These are phyloP conservation scores for Arabidopsis arenosa DNA, from an alignment of 345 rosid genomes.

Conservation along the genomic window DNA sequence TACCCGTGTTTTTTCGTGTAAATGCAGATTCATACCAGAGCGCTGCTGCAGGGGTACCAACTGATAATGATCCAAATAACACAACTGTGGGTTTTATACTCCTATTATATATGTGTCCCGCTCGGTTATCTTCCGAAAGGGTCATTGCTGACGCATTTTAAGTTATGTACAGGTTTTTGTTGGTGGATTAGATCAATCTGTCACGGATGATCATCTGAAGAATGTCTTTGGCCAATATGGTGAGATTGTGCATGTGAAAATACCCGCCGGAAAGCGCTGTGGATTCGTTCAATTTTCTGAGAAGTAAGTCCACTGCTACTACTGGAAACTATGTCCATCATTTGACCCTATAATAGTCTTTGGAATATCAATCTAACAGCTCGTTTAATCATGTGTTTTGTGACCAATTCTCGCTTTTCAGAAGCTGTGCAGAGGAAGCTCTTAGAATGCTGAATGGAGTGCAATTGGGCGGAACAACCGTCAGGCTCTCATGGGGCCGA, in stretches of 20 bases:
- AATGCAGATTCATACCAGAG: constrained; percentile 84
- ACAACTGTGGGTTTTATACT: constrained; percentile 73
- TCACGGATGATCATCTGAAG: constrained; percentile 77
- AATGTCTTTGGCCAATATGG: constrained; percentile 82
- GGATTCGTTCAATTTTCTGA: constrained; percentile 92
- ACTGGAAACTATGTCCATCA: not conserved
- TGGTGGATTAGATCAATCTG: constrained; percentile 79
- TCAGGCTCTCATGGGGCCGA: constrained; percentile 97
- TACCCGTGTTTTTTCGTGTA: not conserved
- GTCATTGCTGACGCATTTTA: constrained; percentile 19
- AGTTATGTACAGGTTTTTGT: constrained; percentile 71
- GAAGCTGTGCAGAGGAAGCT: constrained; percentile 91
- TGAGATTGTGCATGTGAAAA: constrained; percentile 79
- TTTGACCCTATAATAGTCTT: not conserved
- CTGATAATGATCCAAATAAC: constrained; percentile 83
- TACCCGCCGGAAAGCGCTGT: constrained; percentile 80
- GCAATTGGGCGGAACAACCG: constrained; percentile 74
- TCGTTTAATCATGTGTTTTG: constrained; percentile 5
- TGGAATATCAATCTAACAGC: not conserved
- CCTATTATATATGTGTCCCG: constrained; percentile 20
- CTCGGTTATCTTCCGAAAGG: not conserved
- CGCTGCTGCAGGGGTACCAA: constrained; percentile 56
- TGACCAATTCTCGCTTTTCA: constrained; percentile 39
- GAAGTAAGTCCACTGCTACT: constrained; percentile 52
- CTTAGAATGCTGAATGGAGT: constrained; percentile 66